Base-by-base conservation (phyloP, 2,329 filamentous ascomycete species). In the Fusarium cyanostomum region DNA sequence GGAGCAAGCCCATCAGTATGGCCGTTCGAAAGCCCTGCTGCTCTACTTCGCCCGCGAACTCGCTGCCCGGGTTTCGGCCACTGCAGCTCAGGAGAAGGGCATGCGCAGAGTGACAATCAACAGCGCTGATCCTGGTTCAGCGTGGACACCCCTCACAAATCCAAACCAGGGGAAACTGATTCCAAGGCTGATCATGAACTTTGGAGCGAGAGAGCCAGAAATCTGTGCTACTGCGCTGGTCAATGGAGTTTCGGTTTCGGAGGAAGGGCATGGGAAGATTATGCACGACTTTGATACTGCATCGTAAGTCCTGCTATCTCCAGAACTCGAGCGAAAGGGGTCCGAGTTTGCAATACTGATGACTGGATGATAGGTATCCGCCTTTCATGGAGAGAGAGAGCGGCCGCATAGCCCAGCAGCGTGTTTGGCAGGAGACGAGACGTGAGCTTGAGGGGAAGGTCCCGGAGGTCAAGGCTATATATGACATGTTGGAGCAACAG, bases 31-130 rank as follows among this genome's bases (percentile, higher is more conserved):
- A 52, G 74, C 54, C 9, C 67, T 78, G 3, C 71, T 78, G 13
- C 73, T 78, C 26, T 78, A 77, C 64, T 77, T 75, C 59, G 64
- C 73, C 7, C 74, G 74, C 15, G 75, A 78, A 65, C 71, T 78
- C 4, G 74, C 76, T 7, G 53, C 67, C 5, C 68, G 74, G 2
- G 69, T 68, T 16, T 62, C 72, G 2, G 61, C 67, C 15, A 46
- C 59, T 4, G 43, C 56, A 8, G 64, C 65, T 10, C 37, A 33
- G 4, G 50, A 52, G 8, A 70, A 68, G 24, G 62, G 55, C n/a
- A 42, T 65, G 7, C 64, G 31, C 42, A 74, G 67, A 10, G 72
- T 77, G 8, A 78, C 75, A 6, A 71, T 78, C 60, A 78, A 75
- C 61, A 78, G 75, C 58, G 75, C 75, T 4, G 75, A 78, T 35